Evolutionary conservation across 805 yeast species (phyloP).

Genomic region (Saturnispora kantuleensis): DNA sequence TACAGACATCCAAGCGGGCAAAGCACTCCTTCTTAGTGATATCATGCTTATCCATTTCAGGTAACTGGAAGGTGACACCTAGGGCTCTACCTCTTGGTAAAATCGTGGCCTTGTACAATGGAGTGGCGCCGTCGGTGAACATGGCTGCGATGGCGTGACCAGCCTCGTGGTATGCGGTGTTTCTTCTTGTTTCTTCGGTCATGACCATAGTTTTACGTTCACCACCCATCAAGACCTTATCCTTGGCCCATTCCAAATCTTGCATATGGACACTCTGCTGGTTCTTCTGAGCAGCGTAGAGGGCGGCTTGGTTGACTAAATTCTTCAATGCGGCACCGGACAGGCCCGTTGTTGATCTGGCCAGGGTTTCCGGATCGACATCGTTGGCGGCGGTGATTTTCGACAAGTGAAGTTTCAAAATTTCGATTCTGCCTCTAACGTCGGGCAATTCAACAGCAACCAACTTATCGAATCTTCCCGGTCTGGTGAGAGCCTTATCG

Average conservation of each 20-base stretch:
- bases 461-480: conserved; percentile 95
- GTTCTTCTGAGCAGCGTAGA: conserved; percentile 85
- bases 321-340: conserved; percentile 98
- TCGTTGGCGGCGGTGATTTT: conserved; percentile 78
- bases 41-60: conserved; percentile 96
- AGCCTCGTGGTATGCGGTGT: conserved; percentile 98
- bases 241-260: conserved; percentile 99
- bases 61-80: conserved; percentile 94
- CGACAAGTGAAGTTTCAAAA: conserved; percentile 81
- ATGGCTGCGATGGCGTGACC: conserved; percentile 98
- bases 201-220: conserved; percentile 96
- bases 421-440: conserved; percentile 93
- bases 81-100: conserved; percentile 94
- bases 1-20: conserved; percentile 90
- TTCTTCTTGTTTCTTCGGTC: conserved; percentile 86
- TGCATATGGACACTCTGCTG: conserved; percentile 84
- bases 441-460: conserved; percentile 95
- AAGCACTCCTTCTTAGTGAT: conserved; percentile 81
- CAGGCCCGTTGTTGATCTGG: conserved; percentile 96
- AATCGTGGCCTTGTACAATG: conserved; percentile 92
- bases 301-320: conserved; percentile 96
- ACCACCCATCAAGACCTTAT: conserved; percentile 95
- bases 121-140: conserved; percentile 89
- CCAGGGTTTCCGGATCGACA: conserved; percentile 83
- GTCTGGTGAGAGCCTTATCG: conserved; percentile 95